phyloP scores from a whole-genome alignment of 352 stramenopile genomes.

The Phytophthora sansomeana region DNA sequence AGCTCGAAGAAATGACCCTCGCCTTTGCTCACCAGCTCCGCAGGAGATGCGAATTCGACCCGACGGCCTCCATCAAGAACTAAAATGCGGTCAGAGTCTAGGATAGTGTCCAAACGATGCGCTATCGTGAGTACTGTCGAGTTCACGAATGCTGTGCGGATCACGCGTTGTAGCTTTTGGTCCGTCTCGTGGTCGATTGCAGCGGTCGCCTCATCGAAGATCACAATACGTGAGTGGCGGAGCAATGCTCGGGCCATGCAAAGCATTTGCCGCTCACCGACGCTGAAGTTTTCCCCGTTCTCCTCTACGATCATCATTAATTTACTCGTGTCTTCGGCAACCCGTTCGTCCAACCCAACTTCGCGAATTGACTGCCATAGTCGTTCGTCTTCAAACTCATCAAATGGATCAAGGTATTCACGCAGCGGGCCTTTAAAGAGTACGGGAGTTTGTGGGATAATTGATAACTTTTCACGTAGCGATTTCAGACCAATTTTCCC shows the following conservation, averaged over 20 bases:
- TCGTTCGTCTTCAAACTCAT: constrained; percentile 72
- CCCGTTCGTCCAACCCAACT: constrained; percentile 62
- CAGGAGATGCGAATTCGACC: constrained; percentile 85
- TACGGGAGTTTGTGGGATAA: constrained; percentile 95
- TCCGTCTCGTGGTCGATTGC: constrained; percentile 88
- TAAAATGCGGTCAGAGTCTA: constrained; percentile 73
- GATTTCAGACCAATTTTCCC: constrained; percentile 70
- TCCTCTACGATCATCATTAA: constrained; percentile 89
- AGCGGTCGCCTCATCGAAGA: constrained; percentile 81
- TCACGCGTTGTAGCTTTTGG: constrained; percentile 61
- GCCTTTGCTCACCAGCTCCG: constrained; percentile 56
- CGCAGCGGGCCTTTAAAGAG: constrained; percentile 93
- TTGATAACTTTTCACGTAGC: constrained; percentile 78
- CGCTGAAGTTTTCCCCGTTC: constrained; percentile 93
- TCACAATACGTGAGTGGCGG: constrained; percentile 69
- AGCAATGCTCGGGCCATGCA: constrained; percentile 93
- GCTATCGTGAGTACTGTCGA: constrained; percentile 97
- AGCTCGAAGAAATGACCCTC: constrained; percentile 62
- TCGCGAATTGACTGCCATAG: constrained; percentile 60
- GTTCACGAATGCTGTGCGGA: constrained; percentile 84
- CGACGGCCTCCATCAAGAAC: constrained; percentile 77
- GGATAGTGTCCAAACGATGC: constrained; percentile 92
- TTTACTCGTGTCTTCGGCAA: constrained; percentile 51
- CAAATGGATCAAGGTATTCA: constrained; percentile 92
- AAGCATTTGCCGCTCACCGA: constrained; percentile 94